Evolutionary conservation across 2,329 filamentous ascomycete species (phyloP).

Genomic region (Fusarium oxysporum): DNA sequence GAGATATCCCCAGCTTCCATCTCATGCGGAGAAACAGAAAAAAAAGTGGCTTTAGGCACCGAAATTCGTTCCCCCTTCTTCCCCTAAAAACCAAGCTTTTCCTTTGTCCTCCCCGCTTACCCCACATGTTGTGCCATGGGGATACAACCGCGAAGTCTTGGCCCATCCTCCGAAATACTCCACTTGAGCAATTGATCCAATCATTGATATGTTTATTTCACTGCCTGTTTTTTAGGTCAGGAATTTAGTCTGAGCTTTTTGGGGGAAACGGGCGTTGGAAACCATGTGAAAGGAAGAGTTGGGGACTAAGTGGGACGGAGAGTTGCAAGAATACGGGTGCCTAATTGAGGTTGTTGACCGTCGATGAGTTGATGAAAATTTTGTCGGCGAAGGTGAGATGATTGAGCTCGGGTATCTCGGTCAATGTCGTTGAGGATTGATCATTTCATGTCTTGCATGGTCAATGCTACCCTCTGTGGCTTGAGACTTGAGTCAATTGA

Average conservation of each 20-base stretch:
- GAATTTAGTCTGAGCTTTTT: conserved; percentile 5
- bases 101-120: conserved; percentile 16
- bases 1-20: not conserved
- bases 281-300: not conserved
- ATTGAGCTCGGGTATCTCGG: conserved; percentile 1
- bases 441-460: not conserved
- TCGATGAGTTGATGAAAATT: not conserved
- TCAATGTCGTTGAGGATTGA: not conserved
- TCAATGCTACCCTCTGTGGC: no score
- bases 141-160: conserved; percentile 12
- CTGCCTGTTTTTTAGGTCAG: conserved; percentile 29
- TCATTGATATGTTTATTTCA: conserved; percentile 16
- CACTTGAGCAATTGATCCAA: not conserved
- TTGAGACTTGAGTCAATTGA: not conserved
- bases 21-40: conserved; percentile 1
- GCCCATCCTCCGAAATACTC: conserved; percentile 4
- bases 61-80: conserved; percentile 4
- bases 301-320: not conserved
- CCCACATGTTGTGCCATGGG: conserved; percentile 12
- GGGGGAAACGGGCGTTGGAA: not conserved
- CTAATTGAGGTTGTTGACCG: not conserved
- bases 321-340: not conserved
- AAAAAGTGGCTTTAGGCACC: conserved; percentile 16
- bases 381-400: not conserved
- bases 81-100: conserved; percentile 16